Evolutionary conservation across 1,284 basidiomycete genomes (phyloP).

Genomic region (Xerocomus amazonicus): DNA sequence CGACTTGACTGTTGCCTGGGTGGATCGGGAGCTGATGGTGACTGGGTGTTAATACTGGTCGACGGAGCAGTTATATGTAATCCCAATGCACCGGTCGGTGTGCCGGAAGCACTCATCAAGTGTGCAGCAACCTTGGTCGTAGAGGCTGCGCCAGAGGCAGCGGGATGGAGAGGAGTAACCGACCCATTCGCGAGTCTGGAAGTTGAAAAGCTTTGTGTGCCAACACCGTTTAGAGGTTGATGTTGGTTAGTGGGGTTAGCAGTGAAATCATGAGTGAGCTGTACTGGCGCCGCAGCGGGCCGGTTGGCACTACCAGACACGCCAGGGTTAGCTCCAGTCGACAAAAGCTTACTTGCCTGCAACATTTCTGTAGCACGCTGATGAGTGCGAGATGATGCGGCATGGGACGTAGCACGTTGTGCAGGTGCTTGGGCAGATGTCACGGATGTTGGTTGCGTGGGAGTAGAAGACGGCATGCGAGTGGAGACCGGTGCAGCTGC

Average conservation of each 20-base stretch:
- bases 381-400: conserved; percentile 17
- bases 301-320: conserved; percentile 10
- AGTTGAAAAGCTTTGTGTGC: conserved; percentile 6
- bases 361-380: conserved; percentile 25
- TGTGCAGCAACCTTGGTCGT: conserved; percentile 8
- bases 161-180: conserved; percentile 1
- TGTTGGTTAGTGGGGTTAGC: conserved; percentile 5
- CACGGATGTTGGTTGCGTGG: conserved; percentile 16
- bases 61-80: conserved; percentile 7
- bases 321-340: background rate
- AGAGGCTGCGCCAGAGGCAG: conserved; percentile 3
- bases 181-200: conserved; percentile 10
- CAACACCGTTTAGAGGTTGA: conserved; percentile 9
- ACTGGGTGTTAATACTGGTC: conserved; percentile 11
- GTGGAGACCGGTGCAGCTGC: conserved; percentile 3
- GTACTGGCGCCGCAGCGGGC: conserved; percentile 3
- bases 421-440: conserved; percentile 6
- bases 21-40: conserved; percentile 11
- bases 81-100: conserved; percentile 7
- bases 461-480: conserved; percentile 24
- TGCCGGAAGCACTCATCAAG: conserved; percentile 2
- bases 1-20: conserved; percentile 20
- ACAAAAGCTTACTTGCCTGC: conserved; percentile 20
- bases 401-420: conserved; percentile 20
- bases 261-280: conserved; percentile 7